phyloP scores from a whole-genome alignment of 2,329 filamentous ascomycete species.

The Aspergillus clavatus region DNA sequence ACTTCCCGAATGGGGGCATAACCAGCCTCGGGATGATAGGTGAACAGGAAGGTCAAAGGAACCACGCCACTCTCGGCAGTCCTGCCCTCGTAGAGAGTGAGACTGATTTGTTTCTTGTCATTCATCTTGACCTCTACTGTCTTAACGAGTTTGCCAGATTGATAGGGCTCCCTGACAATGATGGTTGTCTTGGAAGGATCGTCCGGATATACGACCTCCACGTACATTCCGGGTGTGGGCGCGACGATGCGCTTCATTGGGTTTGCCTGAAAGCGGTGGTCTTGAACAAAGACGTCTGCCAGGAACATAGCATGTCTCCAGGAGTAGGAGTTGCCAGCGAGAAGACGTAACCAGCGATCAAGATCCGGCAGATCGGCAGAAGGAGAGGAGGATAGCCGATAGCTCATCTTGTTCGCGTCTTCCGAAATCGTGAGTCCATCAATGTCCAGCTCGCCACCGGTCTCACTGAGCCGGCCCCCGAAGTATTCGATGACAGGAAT shows the following conservation, averaged over 20 bases:
- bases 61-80: constrained; percentile 78
- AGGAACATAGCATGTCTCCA: constrained; percentile 95
- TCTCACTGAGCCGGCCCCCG: constrained; percentile 72
- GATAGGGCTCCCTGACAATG: constrained; percentile 77
- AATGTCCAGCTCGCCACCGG: constrained; percentile 67
- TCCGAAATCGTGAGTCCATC: constrained; percentile 82
- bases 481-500: constrained; percentile 93
- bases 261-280: constrained; percentile 95
- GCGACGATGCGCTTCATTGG: constrained; percentile 88
- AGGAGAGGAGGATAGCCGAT: constrained; percentile 73
- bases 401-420: constrained; percentile 73
- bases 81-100: constrained; percentile 90
- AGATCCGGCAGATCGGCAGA: constrained; percentile 69
- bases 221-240: constrained; percentile 77
- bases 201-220: constrained; percentile 80
- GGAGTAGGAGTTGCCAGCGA: constrained; percentile 79
- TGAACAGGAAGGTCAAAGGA: constrained; percentile 81
- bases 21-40: constrained; percentile 88
- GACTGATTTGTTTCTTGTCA: constrained; percentile 71
- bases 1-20: constrained; percentile 97
- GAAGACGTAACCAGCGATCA: constrained; percentile 80
- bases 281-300: constrained; percentile 89
- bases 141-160: constrained; percentile 79
- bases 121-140: constrained; percentile 79
- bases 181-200: constrained; percentile 80